phyloP scores from a whole-genome alignment of 805 yeast species.

The Starmerella kuoi region DNA sequence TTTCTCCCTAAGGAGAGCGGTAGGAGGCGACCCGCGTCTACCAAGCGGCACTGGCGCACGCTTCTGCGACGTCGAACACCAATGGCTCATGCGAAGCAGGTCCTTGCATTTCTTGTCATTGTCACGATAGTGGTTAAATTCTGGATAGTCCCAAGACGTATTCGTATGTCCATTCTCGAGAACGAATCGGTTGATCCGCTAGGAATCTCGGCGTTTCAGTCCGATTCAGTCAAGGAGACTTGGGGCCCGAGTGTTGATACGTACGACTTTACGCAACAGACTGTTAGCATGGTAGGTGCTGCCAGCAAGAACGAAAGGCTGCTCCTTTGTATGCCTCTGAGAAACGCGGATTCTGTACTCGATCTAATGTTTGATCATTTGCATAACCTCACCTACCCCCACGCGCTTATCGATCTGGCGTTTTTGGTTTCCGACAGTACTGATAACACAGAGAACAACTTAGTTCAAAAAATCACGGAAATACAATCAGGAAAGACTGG shows the following conservation, averaged over 20 bases:
- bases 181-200: background rate
- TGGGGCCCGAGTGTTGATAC: conserved; percentile 37
- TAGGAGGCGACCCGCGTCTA: conserved; percentile 1
- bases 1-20: conserved; percentile 17
- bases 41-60: conserved; percentile 12
- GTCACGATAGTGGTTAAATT: conserved; percentile 9
- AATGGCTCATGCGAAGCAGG: conserved; percentile 5
- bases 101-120: conserved; percentile 3
- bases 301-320: conserved; percentile 53
- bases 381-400: conserved; percentile 65
- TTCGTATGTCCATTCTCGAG: background rate
- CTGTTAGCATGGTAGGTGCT: conserved; percentile 11
- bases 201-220: background rate
- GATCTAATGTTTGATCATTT: conserved; percentile 78
- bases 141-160: conserved; percentile 5
- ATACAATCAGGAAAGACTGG: conserved; percentile 40
- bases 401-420: conserved; percentile 60
- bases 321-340: conserved; percentile 71
- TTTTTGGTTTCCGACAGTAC: conserved; percentile 80
- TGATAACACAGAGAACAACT: conserved; percentile 48
- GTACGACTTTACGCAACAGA: conserved; percentile 42
- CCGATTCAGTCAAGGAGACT: background rate
- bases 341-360: conserved; percentile 80
- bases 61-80: conserved; percentile 10
- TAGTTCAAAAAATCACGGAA: conserved; percentile 34